Evolutionary conservation across 73 alveolate genomes (phyloP), one percentile per base, ranked within the genome.

Genomic region (Stentor roeselii): DNA sequence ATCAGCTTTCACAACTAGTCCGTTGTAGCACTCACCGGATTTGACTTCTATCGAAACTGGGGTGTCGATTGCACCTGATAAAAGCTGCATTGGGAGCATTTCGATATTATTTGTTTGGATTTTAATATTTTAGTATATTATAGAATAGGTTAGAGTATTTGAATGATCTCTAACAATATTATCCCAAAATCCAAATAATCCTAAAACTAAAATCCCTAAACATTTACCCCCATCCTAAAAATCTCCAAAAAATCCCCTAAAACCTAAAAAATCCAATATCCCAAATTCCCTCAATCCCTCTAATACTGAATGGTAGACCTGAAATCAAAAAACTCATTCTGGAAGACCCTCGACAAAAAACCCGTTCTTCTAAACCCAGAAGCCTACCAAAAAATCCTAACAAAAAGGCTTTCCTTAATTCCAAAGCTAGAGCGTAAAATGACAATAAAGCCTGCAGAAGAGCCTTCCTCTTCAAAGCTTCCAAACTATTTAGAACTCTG

Each of bases 11-110:
- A n/a, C n/a, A 21, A 76, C 39, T n/a, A 21, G n/a, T 1, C 84
- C 84, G 34, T 76, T 76, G 37, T 76, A 76, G 3, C 75, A 39
- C 34, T 76, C 84, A 0, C 84, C 84, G 21, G 60, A 27, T 41
- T 76, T 76, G 39, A 76, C 82, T 35, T 76, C 84, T n/a, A 76
- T 35, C 36, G 59, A 21, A 1, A 76, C 84, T 30, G 80, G 50
- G 37, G 80, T 30, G 37, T n/a, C n/a, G 14, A 67, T 67, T 30
- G 80, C 80, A 21, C 80, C n/a, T 30, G 21, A 32, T 21, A 67
- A 40, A 67, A 67, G 42, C 11, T 21, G 80, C 80, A 67, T 67
- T 27, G 80, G 80, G 27, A 67, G 41, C 80, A 67, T 67, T 58
- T 58, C 27, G 27, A 21, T 58, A 21, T 58, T 58, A 58, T 58